Percentiles rank a stretch among this genome's conserved stretches.
Conservation (phyloP, 78 protist species). For the Monocercomonoides exilis region DNA sequence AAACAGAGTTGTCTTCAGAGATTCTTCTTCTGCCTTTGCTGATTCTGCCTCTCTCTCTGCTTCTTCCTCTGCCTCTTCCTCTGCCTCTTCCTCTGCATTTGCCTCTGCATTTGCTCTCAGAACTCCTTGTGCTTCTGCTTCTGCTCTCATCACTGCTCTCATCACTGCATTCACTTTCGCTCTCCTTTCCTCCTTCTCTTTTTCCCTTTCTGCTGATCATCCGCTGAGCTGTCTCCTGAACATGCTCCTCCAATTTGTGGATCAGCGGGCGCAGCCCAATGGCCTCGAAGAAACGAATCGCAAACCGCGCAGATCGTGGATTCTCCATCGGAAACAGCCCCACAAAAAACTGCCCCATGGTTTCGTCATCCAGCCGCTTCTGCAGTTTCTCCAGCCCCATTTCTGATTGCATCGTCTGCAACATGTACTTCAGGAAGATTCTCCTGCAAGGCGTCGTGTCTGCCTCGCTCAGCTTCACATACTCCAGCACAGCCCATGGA, state of each 20-base stretch:
- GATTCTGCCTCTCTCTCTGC: neutral
- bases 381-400: constrained; percentile 60
- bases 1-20: too few relatives aligned
- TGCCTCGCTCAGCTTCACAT: constrained; percentile 36
- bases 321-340: constrained; percentile 73
- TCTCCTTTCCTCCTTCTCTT: neutral
- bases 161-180: neutral
- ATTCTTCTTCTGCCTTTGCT: too few relatives aligned
- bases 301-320: constrained; percentile 76
- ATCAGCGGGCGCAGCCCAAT: constrained; percentile 84
- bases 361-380: constrained; percentile 48
- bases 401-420: constrained; percentile 72
- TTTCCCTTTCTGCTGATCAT: too few relatives aligned
- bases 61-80: too few relatives aligned
- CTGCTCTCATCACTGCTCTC: neutral
- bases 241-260: too few relatives aligned
- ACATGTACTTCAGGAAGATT: constrained; percentile 84
- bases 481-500: constrained; percentile 51
- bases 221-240: too few relatives aligned
- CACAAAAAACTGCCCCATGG: constrained; percentile 28
- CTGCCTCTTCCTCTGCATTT: neutral
- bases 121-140: neutral
- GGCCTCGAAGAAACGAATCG: constrained; percentile 89
- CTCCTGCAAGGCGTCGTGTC: constrained; percentile 84
- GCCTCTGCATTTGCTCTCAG: neutral